Evolutionary conservation across 1,284 basidiomycete species (phyloP), one percentile per base, ranked within the genome.

Genomic region (Mycena sp.): DNA sequence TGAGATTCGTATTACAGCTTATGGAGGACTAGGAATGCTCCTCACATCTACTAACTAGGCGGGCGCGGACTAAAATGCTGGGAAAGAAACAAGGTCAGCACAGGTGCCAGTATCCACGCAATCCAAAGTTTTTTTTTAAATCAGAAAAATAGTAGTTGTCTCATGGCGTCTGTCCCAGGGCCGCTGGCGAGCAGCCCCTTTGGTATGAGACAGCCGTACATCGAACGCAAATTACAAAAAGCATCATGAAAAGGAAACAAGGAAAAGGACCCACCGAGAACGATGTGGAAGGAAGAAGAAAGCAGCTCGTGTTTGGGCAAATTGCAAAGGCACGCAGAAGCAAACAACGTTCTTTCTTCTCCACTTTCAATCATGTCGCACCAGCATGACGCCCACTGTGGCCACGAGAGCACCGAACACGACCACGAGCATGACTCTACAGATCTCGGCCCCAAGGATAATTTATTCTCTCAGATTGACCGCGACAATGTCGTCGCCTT

Each of bases 191-290:
- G 89, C 84, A 81, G 76, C 77, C 86, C 88, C 84, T 91, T 91
- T 88, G 85, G 82, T 80, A 71, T 83, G 80, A 80, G 81, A 79
- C 72, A 73, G 76, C 77, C 74, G 81, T 73, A 78, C 76, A 77
- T 90, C 90, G 89, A 92, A 91, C 90, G 90, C 90, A 92, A 92
- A 92, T 92, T 92, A 92, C 90, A 79, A 81, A 77, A 81, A 78
- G 69, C 89, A 91, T 90, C 89, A 84, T 17, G 54, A 51, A 48
- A 50, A 44, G 46, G 30, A 46, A 17, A 21, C 21, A 28, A 16
- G 25, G 26, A 4, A 12, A 21, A 28, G 5, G 46, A 53, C 58
- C 37, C 21, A 61, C 58, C 29, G 43, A 46, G 54, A 57, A 9
- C 9, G 32, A 35, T n/a, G n/a, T 46, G 58, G 32, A 16, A 26